A percentile compares a stretch with the other conserved stretches of the same genome.
These are phyloP conservation scores for Herpetospermum pedunculosum DNA, from an alignment of 306 rosid species.

Conservation along the genomic window DNA sequence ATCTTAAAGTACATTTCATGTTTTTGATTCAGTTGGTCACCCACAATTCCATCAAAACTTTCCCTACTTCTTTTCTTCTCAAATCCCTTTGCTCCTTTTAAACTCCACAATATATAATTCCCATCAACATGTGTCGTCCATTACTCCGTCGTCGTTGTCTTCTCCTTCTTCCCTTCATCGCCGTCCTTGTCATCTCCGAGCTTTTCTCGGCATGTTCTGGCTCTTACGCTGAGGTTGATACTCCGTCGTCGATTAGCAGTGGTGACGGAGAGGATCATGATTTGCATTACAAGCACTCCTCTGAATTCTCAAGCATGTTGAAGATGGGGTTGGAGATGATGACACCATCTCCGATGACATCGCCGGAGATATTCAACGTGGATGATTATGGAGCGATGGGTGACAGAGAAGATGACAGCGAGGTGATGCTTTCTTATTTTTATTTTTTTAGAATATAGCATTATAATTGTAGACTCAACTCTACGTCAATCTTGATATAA, in stretches of 20 bases:
- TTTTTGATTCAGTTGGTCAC: constrained; percentile 7
- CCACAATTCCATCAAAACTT: not conserved
- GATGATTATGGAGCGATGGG: constrained; percentile 14
- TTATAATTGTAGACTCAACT: no score
- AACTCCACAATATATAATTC: not conserved
- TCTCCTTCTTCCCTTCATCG: not conserved
- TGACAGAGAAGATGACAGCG: constrained; percentile 4
- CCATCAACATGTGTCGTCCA: not conserved
- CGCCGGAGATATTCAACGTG: not conserved
- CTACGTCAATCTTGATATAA: no score
- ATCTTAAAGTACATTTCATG: constrained; percentile 7
- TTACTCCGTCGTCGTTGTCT: not conserved
- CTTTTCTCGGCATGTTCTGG: not conserved
- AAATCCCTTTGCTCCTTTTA: not conserved
- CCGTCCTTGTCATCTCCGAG: not conserved
- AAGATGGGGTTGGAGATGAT: not conserved
- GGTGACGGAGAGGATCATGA: not conserved
- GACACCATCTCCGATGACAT: not conserved
- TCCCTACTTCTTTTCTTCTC: not conserved
- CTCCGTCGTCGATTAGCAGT: not conserved
- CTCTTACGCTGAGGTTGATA: not conserved
- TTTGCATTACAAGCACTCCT: not conserved
- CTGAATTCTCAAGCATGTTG: not conserved
- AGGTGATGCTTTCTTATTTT: not conserved
- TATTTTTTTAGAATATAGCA: not conserved